Evolutionary conservation across 2,329 filamentous ascomycete species (phyloP).

Genomic region (Beauveria scarabaeidicola): DNA sequence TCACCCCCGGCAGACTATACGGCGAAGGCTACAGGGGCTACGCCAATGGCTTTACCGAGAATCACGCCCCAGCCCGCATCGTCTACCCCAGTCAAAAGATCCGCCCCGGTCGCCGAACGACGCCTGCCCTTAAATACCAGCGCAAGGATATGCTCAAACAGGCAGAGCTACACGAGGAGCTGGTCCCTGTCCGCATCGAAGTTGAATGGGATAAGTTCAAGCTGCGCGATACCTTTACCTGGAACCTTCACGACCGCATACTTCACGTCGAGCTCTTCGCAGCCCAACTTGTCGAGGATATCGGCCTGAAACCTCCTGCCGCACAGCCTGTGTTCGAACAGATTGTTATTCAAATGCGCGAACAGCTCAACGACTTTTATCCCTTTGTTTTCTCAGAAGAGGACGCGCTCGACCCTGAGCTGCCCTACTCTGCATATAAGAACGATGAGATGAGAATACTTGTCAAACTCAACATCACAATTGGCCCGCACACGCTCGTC

Average conservation of each 20-base stretch:
- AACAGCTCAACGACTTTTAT: constrained; percentile 89
- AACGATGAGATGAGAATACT: constrained; percentile 98
- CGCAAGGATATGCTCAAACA: constrained; percentile 77
- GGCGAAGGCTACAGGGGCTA: constrained; percentile 78
- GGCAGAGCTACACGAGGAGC: constrained; percentile 81
- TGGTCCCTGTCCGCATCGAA: constrained; percentile 85
- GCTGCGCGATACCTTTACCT: constrained; percentile 93
- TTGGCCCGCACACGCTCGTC: constrained; percentile 85
- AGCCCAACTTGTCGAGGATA: constrained; percentile 82
- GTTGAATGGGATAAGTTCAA: constrained; percentile 95
- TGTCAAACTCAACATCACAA: constrained; percentile 95
- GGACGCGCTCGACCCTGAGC: constrained; percentile 78
- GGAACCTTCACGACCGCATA: constrained; percentile 91
- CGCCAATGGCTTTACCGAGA: constrained; percentile 77
- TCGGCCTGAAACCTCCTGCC: constrained; percentile 68
- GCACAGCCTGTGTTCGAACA: constrained; percentile 55
- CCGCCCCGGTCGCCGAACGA: constrained; percentile 67
- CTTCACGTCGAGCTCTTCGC: constrained; percentile 75
- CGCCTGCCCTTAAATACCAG: constrained; percentile 62
- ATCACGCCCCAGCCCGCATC: constrained; percentile 56
- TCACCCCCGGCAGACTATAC: constrained; percentile 50
- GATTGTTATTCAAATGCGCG: constrained; percentile 62
- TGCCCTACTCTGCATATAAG: constrained; percentile 90
- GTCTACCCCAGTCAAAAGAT: constrained; percentile 73
- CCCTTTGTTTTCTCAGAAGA: constrained; percentile 87